These are phyloP conservation scores for Boletus edulis DNA, from an alignment of 768 basidiomycete genomes.

Conservation along the genomic window DNA sequence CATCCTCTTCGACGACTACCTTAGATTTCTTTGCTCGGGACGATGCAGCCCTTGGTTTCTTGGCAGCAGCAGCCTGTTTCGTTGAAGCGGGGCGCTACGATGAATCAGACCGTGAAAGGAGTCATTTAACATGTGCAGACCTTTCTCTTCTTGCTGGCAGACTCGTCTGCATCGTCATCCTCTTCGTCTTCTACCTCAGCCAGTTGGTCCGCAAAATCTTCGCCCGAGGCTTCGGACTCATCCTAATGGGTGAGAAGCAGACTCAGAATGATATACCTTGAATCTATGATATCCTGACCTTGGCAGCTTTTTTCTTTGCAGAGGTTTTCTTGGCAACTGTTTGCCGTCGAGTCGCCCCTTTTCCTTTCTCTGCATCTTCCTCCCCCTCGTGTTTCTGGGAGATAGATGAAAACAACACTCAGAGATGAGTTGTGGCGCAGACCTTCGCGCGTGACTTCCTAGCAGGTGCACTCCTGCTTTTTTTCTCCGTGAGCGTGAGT, in stretches of 20 bases:
- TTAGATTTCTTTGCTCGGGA: constrained; percentile 42
- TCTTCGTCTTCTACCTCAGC: constrained; percentile 48
- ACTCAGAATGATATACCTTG: neutral
- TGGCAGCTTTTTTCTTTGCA: constrained; percentile 43
- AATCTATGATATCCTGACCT: constrained; percentile 23
- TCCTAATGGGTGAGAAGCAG: constrained; percentile 9
- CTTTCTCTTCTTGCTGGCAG: constrained; percentile 66
- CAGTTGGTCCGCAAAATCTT: constrained; percentile 46
- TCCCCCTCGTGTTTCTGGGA: constrained; percentile 32
- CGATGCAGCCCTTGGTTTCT: constrained; percentile 31
- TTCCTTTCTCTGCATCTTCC: constrained; percentile 42
- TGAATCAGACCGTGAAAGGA: constrained; percentile 2
- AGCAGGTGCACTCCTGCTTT: constrained; percentile 31
- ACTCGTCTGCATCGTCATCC: constrained; percentile 38
- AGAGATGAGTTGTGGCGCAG: constrained; percentile 11
- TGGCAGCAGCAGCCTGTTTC: constrained; percentile 46
- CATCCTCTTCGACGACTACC: constrained; percentile 45
- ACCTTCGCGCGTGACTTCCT: constrained; percentile 40
- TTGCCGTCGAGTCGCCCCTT: constrained; percentile 48
- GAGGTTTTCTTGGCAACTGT: constrained; percentile 45
- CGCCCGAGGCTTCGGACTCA: constrained; percentile 42
- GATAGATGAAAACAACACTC: constrained; percentile 12
- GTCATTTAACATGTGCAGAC: constrained; percentile 31
- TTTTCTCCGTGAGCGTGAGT: constrained; percentile 24
- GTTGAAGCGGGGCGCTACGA: constrained; percentile 40